A percentile compares a stretch with the other conserved stretches of the same genome.
Evolutionary conservation across 371 early-diverging fungal species (phyloP).

Genomic region (Capillidium rhysosporum): DNA sequence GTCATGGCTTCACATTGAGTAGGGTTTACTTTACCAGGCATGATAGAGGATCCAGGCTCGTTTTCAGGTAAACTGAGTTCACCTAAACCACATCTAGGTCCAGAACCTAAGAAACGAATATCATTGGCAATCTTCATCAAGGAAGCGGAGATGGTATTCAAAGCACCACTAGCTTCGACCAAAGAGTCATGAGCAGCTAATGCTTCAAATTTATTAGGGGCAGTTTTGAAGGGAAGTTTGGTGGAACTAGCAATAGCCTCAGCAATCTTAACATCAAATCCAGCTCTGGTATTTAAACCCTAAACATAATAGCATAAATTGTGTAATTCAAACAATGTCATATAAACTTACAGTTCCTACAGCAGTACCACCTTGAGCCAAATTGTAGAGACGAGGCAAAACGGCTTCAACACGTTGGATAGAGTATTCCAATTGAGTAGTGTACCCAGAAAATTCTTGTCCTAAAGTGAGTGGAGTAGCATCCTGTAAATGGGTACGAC

Average conservation of each 20-base stretch:
- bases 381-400: constrained; percentile 59
- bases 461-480: constrained; percentile 94
- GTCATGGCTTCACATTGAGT: constrained; percentile 97
- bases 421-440: constrained; percentile 64
- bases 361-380: constrained; percentile 93
- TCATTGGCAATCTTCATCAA: constrained; percentile 96
- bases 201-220: constrained; percentile 96
- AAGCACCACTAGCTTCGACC: constrained; percentile 78
- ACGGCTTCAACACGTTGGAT: constrained; percentile 61
- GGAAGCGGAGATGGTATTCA: constrained; percentile 84
- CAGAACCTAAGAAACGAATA: constrained; percentile 86
- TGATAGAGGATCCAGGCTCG: constrained; percentile 94
- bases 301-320: constrained; percentile 6
- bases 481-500: constrained; percentile 85
- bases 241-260: constrained; percentile 54
- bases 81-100: constrained; percentile 91
- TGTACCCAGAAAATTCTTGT: constrained; percentile 90
- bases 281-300: constrained; percentile 76
- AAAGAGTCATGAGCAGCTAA: constrained; percentile 91
- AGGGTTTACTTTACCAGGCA: constrained; percentile 97
- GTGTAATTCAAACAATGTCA: background rate
- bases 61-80: constrained; percentile 87
- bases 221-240: constrained; percentile 67
- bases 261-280: constrained; percentile 75
- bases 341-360: constrained; percentile 60